Conservation (phyloP, 495 filamentous ascomycete species). For the Aspergillus ostianus region DNA sequence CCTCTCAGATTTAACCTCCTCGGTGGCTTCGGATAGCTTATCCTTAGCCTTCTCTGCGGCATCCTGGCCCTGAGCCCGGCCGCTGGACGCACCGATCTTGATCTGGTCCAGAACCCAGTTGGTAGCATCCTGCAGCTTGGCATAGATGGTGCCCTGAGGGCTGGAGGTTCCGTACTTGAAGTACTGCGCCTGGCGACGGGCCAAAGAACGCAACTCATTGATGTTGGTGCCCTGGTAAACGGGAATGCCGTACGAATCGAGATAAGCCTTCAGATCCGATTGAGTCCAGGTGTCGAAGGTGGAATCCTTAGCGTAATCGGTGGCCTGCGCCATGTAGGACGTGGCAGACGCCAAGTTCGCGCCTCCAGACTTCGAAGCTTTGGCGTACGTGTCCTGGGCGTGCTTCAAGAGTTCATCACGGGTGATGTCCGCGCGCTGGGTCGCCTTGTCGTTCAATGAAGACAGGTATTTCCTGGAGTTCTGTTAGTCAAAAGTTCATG, state of each 20-base stretch:
- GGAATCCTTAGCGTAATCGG: conserved; percentile 63
- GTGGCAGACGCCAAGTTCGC: conserved; percentile 70
- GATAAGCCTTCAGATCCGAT: conserved; percentile 75
- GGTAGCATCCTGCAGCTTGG: conserved; percentile 56
- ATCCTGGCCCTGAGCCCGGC: conserved; percentile 56
- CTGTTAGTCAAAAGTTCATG: conserved; percentile 19
- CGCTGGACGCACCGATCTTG: conserved; percentile 60
- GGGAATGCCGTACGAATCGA: conserved; percentile 77
- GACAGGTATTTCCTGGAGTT: conserved; percentile 61
- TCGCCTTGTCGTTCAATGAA: conserved; percentile 65
- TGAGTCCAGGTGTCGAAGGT: conserved; percentile 81
- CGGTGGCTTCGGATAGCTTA: conserved; percentile 30
- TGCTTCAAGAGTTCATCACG: conserved; percentile 71
- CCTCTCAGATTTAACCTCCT: conserved; percentile 33
- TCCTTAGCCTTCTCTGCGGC: conserved; percentile 46
- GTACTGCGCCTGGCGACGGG: conserved; percentile 69
- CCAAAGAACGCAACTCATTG: conserved; percentile 64
- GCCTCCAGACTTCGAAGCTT: conserved; percentile 68
- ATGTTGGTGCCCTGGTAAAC: conserved; percentile 67
- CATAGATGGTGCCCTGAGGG: conserved; percentile 63
- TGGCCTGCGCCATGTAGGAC: conserved; percentile 66
- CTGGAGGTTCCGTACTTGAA: conserved; percentile 74
- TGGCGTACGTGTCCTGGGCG: conserved; percentile 68
- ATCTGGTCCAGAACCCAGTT: conserved; percentile 64
- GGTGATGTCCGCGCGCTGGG: conserved; percentile 61